Conservation (phyloP, 176 grass and related monocot genomes). For the Echinochloa phyllopogon region DNA sequence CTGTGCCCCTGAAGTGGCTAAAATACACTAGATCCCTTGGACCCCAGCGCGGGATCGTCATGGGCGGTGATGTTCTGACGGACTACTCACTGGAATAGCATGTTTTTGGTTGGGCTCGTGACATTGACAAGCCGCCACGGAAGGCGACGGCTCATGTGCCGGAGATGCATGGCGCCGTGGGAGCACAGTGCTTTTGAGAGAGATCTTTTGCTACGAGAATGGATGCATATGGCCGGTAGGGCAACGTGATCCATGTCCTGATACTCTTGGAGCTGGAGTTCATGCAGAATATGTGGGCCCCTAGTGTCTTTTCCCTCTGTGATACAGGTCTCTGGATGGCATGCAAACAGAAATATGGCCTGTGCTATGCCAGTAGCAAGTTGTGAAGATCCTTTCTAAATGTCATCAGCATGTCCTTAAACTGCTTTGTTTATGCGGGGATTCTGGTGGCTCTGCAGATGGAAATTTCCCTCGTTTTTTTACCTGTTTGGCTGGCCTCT, state of each 20-base stretch:
- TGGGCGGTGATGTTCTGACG: slow-evolving; percentile 38
- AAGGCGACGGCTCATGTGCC: slow-evolving; percentile 45
- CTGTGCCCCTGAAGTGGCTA: slow-evolving; percentile 12
- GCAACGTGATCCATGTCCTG: slow-evolving; percentile 26
- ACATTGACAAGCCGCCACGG: slow-evolving; percentile 47
- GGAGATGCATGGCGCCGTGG: not conserved
- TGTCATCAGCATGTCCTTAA: slow-evolving; percentile 1
- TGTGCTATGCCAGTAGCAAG: not conserved
- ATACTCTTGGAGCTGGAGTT: slow-evolving; percentile 47
- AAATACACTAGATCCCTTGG: slow-evolving; percentile 22
- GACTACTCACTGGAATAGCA: slow-evolving; percentile 29
- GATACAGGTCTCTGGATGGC: not conserved
- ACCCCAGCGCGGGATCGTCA: not conserved
- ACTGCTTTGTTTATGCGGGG: not conserved
- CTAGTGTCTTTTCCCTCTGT: not conserved
- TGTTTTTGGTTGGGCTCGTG: slow-evolving; percentile 30
- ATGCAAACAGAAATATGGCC: slow-evolving; percentile 9
- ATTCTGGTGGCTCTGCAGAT: not conserved
- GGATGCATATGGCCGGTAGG: slow-evolving; percentile 23
- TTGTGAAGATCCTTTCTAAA: slow-evolving; percentile 26
- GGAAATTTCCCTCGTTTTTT: not conserved
- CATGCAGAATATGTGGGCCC: slow-evolving; percentile 16
- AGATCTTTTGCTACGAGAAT: not conserved
- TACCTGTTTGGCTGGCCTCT: not conserved
- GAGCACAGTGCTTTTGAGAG: slow-evolving; percentile 14